Percentiles rank a stretch among this genome's conserved stretches.
These are phyloP conservation scores for Quercus gilva DNA, from an alignment of 306 rosid genomes.

Conservation along the genomic window DNA sequence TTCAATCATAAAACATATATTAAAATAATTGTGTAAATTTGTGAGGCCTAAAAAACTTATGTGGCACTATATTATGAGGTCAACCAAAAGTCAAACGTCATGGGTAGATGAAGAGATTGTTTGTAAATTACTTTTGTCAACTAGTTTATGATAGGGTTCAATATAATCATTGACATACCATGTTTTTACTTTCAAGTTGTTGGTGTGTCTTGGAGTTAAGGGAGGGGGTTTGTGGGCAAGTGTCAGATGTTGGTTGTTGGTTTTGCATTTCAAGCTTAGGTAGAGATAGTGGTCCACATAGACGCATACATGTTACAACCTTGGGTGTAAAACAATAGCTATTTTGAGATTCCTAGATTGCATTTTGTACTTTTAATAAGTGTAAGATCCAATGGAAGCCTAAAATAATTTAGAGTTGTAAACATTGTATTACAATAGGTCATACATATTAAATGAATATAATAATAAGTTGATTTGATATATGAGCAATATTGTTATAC, in stretches of 20 bases:
- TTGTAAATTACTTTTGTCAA: too few species aligned
- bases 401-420: neutral
- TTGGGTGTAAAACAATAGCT: neutral
- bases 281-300: neutral
- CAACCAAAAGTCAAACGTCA: too few species aligned
- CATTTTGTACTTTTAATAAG: neutral
- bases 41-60: too few species aligned
- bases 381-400: neutral
- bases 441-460: neutral
- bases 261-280: neutral
- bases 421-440: neutral
- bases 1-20: too few species aligned
- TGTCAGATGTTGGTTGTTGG: neutral
- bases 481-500: neutral
- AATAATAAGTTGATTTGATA: neutral
- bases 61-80: too few species aligned
- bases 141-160: too few species aligned
- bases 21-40: too few species aligned
- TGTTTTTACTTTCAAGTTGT: too few species aligned
- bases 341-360: neutral
- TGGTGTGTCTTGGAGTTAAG: too few species aligned
- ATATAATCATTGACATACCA: too few species aligned
- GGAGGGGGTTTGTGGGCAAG: neutral
- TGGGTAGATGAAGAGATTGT: too few species aligned
- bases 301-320: neutral